Percentiles rank a stretch among this genome's conserved stretches.
These are phyloP conservation scores for Salix arbutifolia DNA, from an alignment of 345 rosid species.

Conservation along the genomic window DNA sequence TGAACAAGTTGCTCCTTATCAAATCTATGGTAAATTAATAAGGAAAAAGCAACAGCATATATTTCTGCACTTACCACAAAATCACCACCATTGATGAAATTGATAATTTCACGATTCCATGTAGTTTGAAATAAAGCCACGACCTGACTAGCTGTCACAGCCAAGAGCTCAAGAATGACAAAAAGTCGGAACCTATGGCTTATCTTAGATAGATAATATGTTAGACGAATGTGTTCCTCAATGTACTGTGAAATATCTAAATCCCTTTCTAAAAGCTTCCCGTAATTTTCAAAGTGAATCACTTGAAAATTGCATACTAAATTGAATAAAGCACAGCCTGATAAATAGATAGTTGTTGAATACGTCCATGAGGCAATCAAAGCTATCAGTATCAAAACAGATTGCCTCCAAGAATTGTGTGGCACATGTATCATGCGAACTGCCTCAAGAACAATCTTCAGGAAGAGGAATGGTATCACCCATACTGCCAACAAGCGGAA, in stretches of 20 bases:
- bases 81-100: slow-evolving; percentile 30
- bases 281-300: slow-evolving; percentile 35
- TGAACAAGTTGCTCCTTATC: background rate
- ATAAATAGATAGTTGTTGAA: slow-evolving; percentile 17
- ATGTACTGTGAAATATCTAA: slow-evolving; percentile 24
- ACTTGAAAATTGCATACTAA: slow-evolving; percentile 34
- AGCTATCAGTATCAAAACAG: slow-evolving; percentile 14
- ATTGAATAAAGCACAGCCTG: slow-evolving; percentile 34
- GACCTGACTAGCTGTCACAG: slow-evolving; percentile 31
- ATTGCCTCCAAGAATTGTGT: slow-evolving; percentile 21
- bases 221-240: slow-evolving; percentile 29
- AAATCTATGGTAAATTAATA: background rate
- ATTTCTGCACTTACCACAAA: slow-evolving; percentile 26
- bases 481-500: slow-evolving; percentile 25
- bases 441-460: slow-evolving; percentile 31
- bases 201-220: slow-evolving; percentile 30
- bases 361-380: slow-evolving; percentile 31
- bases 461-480: slow-evolving; percentile 26
- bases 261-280: slow-evolving; percentile 36
- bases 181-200: slow-evolving; percentile 37
- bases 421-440: slow-evolving; percentile 6
- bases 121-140: slow-evolving; percentile 32
- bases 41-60: background rate
- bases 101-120: slow-evolving; percentile 16
- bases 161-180: slow-evolving; percentile 27